Evolutionary conservation across 352 stramenopile species (phyloP).

Genomic region (Phytophthora palmivora): DNA sequence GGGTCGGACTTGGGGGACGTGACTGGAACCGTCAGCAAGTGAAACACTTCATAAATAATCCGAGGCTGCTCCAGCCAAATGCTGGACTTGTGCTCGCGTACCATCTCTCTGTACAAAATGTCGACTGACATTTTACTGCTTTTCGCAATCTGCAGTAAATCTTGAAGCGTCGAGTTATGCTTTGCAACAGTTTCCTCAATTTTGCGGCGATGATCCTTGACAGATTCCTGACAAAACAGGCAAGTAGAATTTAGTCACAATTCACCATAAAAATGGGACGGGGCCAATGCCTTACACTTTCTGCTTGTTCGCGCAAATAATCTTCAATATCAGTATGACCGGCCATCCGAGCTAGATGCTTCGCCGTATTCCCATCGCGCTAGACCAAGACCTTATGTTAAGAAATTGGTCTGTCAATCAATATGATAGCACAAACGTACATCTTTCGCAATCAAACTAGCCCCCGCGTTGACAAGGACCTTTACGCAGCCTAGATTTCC

Average conservation of each 20-base stretch:
- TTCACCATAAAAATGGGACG: background rate
- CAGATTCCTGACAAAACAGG: slow-evolving; percentile 66
- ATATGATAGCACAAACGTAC: slow-evolving; percentile 41
- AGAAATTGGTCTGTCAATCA: background rate
- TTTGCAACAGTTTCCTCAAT: slow-evolving; percentile 83
- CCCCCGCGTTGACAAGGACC: slow-evolving; percentile 68
- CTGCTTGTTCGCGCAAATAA: slow-evolving; percentile 77
- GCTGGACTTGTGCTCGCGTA: slow-evolving; percentile 72
- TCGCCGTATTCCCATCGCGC: slow-evolving; percentile 80
- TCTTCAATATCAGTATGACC: slow-evolving; percentile 80
- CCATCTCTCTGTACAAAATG: slow-evolving; percentile 79
- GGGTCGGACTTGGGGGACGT: slow-evolving; percentile 41
- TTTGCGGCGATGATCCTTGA: slow-evolving; percentile 84
- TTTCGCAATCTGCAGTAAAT: slow-evolving; percentile 74
- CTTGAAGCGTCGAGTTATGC: slow-evolving; percentile 60
- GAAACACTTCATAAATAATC: slow-evolving; percentile 88
- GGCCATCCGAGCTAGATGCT: slow-evolving; percentile 64
- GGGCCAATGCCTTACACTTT: slow-evolving; percentile 57
- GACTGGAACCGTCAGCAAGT: slow-evolving; percentile 59
- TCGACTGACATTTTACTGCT: slow-evolving; percentile 76
- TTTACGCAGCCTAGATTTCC: slow-evolving; percentile 83
- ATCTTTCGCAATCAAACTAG: slow-evolving; percentile 77
- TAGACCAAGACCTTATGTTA: slow-evolving; percentile 29
- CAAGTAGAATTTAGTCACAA: slow-evolving; percentile 5
- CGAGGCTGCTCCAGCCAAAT: slow-evolving; percentile 77